Evolutionary conservation across 768 basidiomycete species (phyloP), one percentile per base, ranked within the genome.

Genomic region (Tephrocybe sp.): DNA sequence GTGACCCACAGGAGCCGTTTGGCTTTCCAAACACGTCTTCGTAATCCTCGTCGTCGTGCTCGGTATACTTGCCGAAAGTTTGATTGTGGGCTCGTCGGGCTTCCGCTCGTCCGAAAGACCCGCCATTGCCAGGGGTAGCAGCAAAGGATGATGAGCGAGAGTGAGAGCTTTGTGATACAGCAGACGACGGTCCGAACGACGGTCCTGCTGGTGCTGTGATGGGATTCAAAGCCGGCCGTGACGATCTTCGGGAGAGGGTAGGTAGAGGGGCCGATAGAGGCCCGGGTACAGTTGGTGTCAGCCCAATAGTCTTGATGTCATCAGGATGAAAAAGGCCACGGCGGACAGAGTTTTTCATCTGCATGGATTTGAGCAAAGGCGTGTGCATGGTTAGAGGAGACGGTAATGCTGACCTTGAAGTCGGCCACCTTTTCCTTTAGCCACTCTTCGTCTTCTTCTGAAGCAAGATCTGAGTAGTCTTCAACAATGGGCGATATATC

Each of bases 1-100:
- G 19, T 44, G n/a, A 72, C 87, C 66, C 53, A 89, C 89, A 72
- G 9, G 78, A 74, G 21, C 82, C 80, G 53, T 79, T 87, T 16
- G 74, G 76, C 66, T 89, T 91, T 51, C 82, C 92, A 66, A 98
- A 96, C 9, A 98, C 85, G 64, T 97, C 96, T 39, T 96, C 92
- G 60, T 97, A 98, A 63, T 98, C 92, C 60, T 98, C 89, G 22
- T 97, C 91, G 40, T 79, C 80, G 8, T 83, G 84, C 67, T 96
- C 93, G 5, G 89, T 74, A 65, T 96, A 97, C 64, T 92, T 93
- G 18, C 79, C 80, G 54, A 96, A 86, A 48, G 73, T 73, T 50
- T 82, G 77, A 52, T 75, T 80, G 43, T 75, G 66, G 28, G 78
- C 54, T 51, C 79, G 70, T 52, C 73, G 72, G 2, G 84, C 82